Evolutionary conservation across 306 rosid genomes (phyloP).

Genomic region (Trifolium fragiferum): DNA sequence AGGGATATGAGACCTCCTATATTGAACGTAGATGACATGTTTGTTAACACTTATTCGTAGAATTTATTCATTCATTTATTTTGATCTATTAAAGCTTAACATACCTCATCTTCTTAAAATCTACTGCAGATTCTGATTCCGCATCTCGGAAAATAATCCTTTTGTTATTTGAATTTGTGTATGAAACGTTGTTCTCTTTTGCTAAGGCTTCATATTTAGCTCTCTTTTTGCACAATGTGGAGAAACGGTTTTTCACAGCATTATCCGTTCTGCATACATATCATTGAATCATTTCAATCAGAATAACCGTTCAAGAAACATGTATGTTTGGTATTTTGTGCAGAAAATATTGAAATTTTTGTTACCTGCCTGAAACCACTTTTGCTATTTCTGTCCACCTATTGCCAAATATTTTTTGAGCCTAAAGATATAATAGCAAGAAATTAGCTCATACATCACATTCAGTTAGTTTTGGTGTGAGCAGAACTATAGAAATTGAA

Average conservation of each 20-base stretch:
- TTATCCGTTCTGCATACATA: constrained; percentile 85
- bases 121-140: constrained; percentile 56
- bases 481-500: constrained; percentile 17
- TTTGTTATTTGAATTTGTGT: constrained; percentile 74
- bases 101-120: constrained; percentile 78
- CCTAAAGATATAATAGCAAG: constrained; percentile 61
- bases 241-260: constrained; percentile 97
- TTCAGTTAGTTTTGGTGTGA: neutral
- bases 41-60: constrained; percentile 28
- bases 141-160: constrained; percentile 61
- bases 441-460: constrained; percentile 36
- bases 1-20: constrained; percentile 74
- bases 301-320: neutral
- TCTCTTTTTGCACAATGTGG: constrained; percentile 97
- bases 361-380: constrained; percentile 99
- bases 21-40: constrained; percentile 39
- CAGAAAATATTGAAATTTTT: constrained; percentile 28
- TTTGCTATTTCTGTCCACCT: constrained; percentile 99
- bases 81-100: constrained; percentile 32
- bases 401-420: constrained; percentile 94
- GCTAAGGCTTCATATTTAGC: constrained; percentile 94
- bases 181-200: constrained; percentile 75
- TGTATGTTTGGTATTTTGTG: constrained; percentile 12
- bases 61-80: constrained; percentile 33
- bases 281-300: constrained; percentile 30